Base-by-base conservation (phyloP, 805 yeast genomes). In the Starmera pachycereana region DNA sequence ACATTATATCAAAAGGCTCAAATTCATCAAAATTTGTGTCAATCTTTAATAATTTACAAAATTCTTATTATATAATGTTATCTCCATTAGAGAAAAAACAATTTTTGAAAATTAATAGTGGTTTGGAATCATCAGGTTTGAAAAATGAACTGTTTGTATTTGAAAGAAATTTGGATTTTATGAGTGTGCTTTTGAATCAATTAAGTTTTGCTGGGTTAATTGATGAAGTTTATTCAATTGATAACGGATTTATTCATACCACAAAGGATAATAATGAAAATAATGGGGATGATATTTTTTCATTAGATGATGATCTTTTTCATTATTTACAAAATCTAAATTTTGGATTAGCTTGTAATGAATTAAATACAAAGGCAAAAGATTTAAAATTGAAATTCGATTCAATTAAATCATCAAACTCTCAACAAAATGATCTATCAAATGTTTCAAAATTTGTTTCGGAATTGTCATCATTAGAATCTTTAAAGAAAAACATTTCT, bases 201-300 rank as follows among this genome's bases (percentile, higher is more conserved):
- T 61, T 89, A 49, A 83, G 87, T 2, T 90, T 89, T 56, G 66
- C 74, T 13, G 98, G 97, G 0, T 64, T 92, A 12, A 64, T 88
- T 16, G 89, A 84, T 55, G 96, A 89, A 49, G 56, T 76, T 11
- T 68, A 76, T 47, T 76, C 72, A 5, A 61, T 80, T 6, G 64
- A 69, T 12, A 54, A 68, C 11, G 71, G 69, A 44, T 62, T 54
- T 4, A 47, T 57, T 3, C 53, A 49, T 18, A 34, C n/a, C n/a
- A n/a, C n/a, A n/a, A n/a, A n/a, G n/a, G n/a, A n/a, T n/a, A n/a
- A n/a, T n/a, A n/a, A n/a, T n/a, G 33, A 45, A 27, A 40, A 40
- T 25, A 47, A 52, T 25, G 54, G 49, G n/a, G 41, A 42, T 16
- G 50, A 22, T 22, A 22, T 22, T 8, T 4, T 22, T 3, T 22